Percentiles rank a stretch among this genome's conserved stretches.
Conservation (phyloP, 352 stramenopile genomes). For the Globisporangium echinulatum region DNA sequence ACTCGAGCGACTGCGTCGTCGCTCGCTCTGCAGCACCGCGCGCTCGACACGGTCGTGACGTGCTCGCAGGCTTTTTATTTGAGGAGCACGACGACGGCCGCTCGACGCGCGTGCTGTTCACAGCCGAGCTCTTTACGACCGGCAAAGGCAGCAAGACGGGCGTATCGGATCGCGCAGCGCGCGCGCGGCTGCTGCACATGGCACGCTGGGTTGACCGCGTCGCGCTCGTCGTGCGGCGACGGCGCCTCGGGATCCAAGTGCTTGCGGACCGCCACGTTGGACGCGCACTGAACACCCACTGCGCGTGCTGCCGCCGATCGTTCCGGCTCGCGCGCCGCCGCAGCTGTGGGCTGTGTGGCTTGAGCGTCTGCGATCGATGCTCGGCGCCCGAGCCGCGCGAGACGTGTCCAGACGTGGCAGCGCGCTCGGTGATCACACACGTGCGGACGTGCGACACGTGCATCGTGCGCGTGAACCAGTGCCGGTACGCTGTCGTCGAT, state of each 20-base stretch:
- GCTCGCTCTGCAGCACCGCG: constrained; percentile 3
- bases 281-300: constrained; percentile 19
- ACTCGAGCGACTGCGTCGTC: constrained; percentile 13
- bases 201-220: constrained; percentile 18
- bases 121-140: constrained; percentile 24
- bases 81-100: constrained; percentile 26
- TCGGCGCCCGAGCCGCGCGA: constrained; percentile 23
- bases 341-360: constrained; percentile 24
- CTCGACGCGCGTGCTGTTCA: constrained; percentile 33
- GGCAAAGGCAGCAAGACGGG: background rate
- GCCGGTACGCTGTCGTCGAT: constrained; percentile 15
- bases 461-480: constrained; percentile 18
- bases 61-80: constrained; percentile 39
- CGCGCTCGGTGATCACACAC: constrained; percentile 12
- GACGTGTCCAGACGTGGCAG: constrained; percentile 2
- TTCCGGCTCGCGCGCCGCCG: constrained; percentile 17
- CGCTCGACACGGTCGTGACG: constrained; percentile 24
- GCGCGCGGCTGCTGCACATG: constrained; percentile 15
- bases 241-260: constrained; percentile 47
- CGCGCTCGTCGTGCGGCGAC: constrained; percentile 30
- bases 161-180: constrained; percentile 11
- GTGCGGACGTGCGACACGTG: constrained; percentile 22
- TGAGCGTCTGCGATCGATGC: constrained; percentile 26
- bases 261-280: constrained; percentile 26
- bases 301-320: constrained; percentile 33